Base-by-base conservation (phyloP, 768 basidiomycete genomes). In the Tephrocybe sp. region DNA sequence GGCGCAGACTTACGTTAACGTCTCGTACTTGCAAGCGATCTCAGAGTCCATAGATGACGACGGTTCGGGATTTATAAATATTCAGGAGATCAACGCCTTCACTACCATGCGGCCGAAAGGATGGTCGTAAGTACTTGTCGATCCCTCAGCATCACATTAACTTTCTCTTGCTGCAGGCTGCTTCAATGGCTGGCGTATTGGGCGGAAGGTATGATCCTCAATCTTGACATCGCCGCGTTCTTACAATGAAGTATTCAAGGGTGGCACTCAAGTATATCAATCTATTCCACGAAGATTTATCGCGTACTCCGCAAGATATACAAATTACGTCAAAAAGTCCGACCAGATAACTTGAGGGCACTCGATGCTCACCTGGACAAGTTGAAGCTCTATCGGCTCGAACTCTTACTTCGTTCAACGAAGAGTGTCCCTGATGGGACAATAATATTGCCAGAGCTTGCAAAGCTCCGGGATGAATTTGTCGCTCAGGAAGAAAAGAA, bases 41-140 rank as follows among this genome's bases (percentile, higher is more conserved):
- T 15, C 48, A 18, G 48, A 50, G n/a, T 38, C 48, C 21, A 42
- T 50, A 10, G 48, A 50, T 34, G 48, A 50, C 18, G 48, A 49
- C 24, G 48, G 48, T 9, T 49, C 48, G 3, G 40, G 48, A 8
- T 41, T 49, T 14, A 42, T 49, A 2, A 49, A 10, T 23, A 42
- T 42, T 23, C 32, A 25, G 3, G 48, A 49, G 32, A 20, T 42
- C 2, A 49, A 49, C 12, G 18, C 3, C 40, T 49, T 49, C 25
- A 42, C 48, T n/a, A 34, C 11, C 0, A 42, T 24, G 21, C 39
- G 39, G n/a, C 48, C 48, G 5, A 14, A 23, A 11, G 36, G 36
- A 26, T 48, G 46, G 34, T 38, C 36, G 46, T 48, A 17, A 48
- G 46, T 48, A 36, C 11, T 12, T n/a, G 7, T n/a, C 15, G 28